phyloP scores from a whole-genome alignment of 2,329 filamentous ascomycete genomes.

The Podosphaera aphanis region DNA sequence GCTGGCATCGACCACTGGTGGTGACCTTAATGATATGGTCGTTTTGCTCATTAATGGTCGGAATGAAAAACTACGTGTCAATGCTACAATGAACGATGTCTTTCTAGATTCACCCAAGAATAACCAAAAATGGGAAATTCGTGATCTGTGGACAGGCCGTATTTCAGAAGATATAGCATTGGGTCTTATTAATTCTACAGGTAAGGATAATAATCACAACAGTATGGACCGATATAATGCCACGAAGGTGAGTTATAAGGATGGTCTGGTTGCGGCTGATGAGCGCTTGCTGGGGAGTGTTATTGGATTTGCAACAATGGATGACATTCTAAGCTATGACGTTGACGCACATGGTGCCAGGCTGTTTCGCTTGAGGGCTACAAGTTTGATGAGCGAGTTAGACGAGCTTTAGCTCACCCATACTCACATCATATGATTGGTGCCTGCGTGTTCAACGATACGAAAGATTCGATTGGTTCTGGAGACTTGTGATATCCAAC shows the following conservation, averaged over 20 bases:
- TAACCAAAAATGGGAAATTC: slow-evolving; percentile 25
- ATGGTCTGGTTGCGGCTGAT: slow-evolving; percentile 21
- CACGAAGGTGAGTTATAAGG: slow-evolving; percentile 23
- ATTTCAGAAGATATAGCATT: slow-evolving; percentile 24
- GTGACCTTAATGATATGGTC: slow-evolving; percentile 21
- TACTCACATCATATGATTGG: not conserved
- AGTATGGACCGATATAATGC: slow-evolving; percentile 22
- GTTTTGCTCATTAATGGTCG: slow-evolving; percentile 26
- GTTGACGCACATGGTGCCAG: slow-evolving; percentile 22
- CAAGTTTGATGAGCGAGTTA: slow-evolving; percentile 17
- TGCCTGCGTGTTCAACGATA: not conserved
- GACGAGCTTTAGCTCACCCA: slow-evolving; percentile 20
- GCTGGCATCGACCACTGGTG: slow-evolving; percentile 19
- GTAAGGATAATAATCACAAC: slow-evolving; percentile 14
- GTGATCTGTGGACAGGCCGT: slow-evolving; percentile 31
- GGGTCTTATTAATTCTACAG: slow-evolving; percentile 20
- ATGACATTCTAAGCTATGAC: slow-evolving; percentile 22
- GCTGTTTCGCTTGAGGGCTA: slow-evolving; percentile 23
- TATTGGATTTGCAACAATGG: slow-evolving; percentile 20
- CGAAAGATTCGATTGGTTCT: too few relatives aligned
- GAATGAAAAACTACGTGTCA: slow-evolving; percentile 21
- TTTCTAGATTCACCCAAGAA: slow-evolving; percentile 25
- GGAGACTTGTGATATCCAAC: too few relatives aligned
- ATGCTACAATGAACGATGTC: slow-evolving; percentile 26
- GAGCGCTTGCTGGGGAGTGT: slow-evolving; percentile 24